Evolutionary conservation across 352 stramenopile genomes (phyloP).

Genomic region (Aphanomyces cochlioides): DNA sequence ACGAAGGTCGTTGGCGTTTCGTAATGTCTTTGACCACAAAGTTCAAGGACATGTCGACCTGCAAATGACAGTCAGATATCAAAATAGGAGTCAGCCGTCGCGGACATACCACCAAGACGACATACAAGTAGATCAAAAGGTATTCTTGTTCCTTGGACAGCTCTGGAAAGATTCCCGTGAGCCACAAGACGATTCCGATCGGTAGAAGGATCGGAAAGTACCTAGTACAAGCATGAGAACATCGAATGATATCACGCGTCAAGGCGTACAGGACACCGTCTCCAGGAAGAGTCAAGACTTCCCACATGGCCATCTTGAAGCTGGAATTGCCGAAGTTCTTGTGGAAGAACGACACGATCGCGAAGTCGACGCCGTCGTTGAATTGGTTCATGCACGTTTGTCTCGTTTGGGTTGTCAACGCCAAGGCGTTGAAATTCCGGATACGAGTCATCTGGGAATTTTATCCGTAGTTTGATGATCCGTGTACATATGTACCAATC

Average conservation of each 20-base stretch:
- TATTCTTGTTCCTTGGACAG: constrained; percentile 34
- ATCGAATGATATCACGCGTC: too few relatives aligned
- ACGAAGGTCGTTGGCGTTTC: constrained; percentile 64
- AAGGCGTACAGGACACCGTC: constrained; percentile 74
- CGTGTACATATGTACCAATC: too few relatives aligned
- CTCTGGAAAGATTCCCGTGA: constrained; percentile 35
- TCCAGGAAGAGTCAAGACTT: constrained; percentile 74
- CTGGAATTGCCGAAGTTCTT: neutral
- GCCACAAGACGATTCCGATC: constrained; percentile 41
- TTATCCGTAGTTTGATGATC: too few relatives aligned
- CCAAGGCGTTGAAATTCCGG: neutral
- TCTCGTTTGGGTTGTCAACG: too few relatives aligned
- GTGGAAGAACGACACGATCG: constrained; percentile 27
- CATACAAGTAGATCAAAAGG: constrained; percentile 45
- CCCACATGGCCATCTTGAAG: constrained; percentile 48
- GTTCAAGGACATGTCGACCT: constrained; percentile 75
- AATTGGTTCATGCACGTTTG: constrained; percentile 17
- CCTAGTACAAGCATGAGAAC: constrained; percentile 31
- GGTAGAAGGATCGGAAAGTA: constrained; percentile 59
- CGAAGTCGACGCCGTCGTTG: constrained; percentile 27
- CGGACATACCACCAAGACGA: constrained; percentile 44
- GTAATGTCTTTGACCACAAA: constrained; percentile 74
- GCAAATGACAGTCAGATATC: constrained; percentile 8
- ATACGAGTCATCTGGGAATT: neutral
- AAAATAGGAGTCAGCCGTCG: neutral